A percentile compares a stretch with the other conserved stretches of the same genome.
Conservation (phyloP, 2,329 filamentous ascomycete genomes). For the Zopfia rhizophila region DNA sequence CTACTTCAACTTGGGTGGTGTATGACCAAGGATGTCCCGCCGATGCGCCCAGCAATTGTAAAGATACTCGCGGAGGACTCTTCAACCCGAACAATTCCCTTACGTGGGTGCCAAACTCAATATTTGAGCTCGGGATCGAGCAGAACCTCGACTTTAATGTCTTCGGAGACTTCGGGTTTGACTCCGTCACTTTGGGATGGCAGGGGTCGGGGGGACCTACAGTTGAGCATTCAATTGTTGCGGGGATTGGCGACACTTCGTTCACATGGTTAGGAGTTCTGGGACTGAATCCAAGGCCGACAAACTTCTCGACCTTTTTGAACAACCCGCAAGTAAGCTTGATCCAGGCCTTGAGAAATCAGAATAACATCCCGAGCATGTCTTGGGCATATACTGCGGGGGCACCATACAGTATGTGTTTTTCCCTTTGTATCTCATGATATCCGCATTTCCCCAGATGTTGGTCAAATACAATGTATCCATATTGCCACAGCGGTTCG, state of each 20-base stretch:
- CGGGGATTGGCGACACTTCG: slow-evolving; percentile 46
- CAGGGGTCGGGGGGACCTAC: slow-evolving; percentile 22
- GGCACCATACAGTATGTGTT: slow-evolving; percentile 31
- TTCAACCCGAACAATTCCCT: slow-evolving; percentile 43
- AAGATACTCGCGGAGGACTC: slow-evolving; percentile 38
- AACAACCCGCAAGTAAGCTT: slow-evolving; percentile 41
- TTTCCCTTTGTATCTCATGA: slow-evolving; percentile 38
- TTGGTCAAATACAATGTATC: too few relatives aligned
- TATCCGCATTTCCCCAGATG: too few relatives aligned
- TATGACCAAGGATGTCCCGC: slow-evolving; percentile 40
- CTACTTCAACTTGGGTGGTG: slow-evolving; percentile 46
- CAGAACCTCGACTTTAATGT: slow-evolving; percentile 33
- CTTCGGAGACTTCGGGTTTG: slow-evolving; percentile 47
- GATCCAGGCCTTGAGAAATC: slow-evolving; percentile 33
- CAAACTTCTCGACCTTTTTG: slow-evolving; percentile 48
- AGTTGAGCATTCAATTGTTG: slow-evolving; percentile 47
- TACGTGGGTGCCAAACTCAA: slow-evolving; percentile 42
- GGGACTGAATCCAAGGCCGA: slow-evolving; percentile 31
- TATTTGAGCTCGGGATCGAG: slow-evolving; percentile 37
- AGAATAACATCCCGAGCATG: slow-evolving; percentile 40
- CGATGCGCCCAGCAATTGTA: slow-evolving; percentile 38
- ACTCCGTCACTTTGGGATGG: slow-evolving; percentile 42
- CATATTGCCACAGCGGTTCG: too few relatives aligned
- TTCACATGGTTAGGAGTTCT: slow-evolving; percentile 39
- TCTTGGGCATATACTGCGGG: slow-evolving; percentile 53